phyloP scores from a whole-genome alignment of 2,329 filamentous ascomycete species.

The Laburnicola sp. region DNA sequence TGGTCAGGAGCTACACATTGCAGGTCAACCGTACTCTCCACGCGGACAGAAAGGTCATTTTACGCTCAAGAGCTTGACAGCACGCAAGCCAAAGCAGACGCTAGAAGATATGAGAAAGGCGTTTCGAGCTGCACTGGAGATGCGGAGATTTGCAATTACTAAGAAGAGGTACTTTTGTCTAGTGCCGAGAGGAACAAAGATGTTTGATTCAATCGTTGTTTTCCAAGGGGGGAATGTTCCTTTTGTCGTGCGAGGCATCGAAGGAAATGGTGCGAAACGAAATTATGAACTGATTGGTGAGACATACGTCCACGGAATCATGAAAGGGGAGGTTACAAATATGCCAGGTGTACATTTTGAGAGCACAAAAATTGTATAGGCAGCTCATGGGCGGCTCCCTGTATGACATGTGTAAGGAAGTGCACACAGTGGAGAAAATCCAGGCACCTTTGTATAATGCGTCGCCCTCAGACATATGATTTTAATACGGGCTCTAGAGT shows the following conservation, averaged over 20 bases:
- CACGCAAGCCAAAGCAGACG: constrained; percentile 19
- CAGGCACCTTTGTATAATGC: too few species aligned
- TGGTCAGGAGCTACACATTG: constrained; percentile 18
- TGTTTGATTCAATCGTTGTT: constrained; percentile 21
- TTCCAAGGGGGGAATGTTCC: constrained; percentile 27
- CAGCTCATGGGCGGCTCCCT: too few species aligned
- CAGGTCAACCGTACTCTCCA: constrained; percentile 24
- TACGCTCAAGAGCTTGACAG: constrained; percentile 23
- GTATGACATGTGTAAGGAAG: too few species aligned
- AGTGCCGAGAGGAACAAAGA: constrained; percentile 21
- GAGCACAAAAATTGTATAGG: not conserved
- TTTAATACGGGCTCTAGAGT: too few species aligned
- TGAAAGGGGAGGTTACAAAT: constrained; percentile 20
- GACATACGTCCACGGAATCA: constrained; percentile 29
- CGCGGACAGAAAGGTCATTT: constrained; percentile 26
- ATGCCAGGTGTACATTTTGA: not conserved
- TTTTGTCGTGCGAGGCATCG: constrained; percentile 18
- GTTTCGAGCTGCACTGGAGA: constrained; percentile 20
- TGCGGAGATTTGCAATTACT: constrained; percentile 28
- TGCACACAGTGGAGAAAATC: too few species aligned
- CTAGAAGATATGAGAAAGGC: constrained; percentile 21
- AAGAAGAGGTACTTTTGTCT: constrained; percentile 26
- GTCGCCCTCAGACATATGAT: too few species aligned
- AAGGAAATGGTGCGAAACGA: not conserved
- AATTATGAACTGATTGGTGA: constrained; percentile 24